Evolutionary conservation across 2,329 filamentous ascomycete species (phyloP), one percentile per base, ranked within the genome.

Genomic region (Trichoderma atrobrunneum): DNA sequence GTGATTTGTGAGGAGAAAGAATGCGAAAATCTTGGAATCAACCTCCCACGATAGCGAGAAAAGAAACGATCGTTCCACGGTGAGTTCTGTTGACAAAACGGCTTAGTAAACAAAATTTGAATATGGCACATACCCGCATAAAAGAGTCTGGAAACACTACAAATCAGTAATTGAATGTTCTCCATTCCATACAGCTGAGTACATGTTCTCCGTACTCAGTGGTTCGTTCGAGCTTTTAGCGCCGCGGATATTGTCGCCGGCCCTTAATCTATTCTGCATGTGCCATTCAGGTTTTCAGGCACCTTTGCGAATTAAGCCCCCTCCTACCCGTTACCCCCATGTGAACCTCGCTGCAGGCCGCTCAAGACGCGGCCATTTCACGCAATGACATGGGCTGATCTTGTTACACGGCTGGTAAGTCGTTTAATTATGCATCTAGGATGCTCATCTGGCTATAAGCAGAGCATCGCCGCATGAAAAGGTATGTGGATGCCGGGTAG

Each of bases 291-390:
- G 36, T 39, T 54, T 3, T 3, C 48, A 54, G 48, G 48, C 21
- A 54, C 48, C 48, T 51, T 7, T 51, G n/a, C 48, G 11, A 21
- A 48, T 10, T n/a, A 24, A 12, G n/a, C 48, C n/a, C 48, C 48
- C 48, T 32, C 43, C n/a, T 32, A n/a, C 24, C 34, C 24, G 32
- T n/a, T 26, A 43, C 34, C 34, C 60, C 34, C 60, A 54, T 54
- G 21, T 63, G 34, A 26, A 36, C 21, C 24, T n/a, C 36, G 32
- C 60, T 63, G 60, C 32, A 63, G 60, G 60, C 11, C 60, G 18
- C 34, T 63, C 60, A 8, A 63, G 34, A 63, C 24, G 60, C 60
- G 34, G 60, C 60, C 60, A 63, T 63, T 63, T 63, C 60, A 63
- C 60, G 60, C 34, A 24, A n/a, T 63, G 60, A 28, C 34, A 43